These are phyloP conservation scores for Vaccinium myrtillus DNA, from an alignment of 148 eudicot species.

Conservation along the genomic window DNA sequence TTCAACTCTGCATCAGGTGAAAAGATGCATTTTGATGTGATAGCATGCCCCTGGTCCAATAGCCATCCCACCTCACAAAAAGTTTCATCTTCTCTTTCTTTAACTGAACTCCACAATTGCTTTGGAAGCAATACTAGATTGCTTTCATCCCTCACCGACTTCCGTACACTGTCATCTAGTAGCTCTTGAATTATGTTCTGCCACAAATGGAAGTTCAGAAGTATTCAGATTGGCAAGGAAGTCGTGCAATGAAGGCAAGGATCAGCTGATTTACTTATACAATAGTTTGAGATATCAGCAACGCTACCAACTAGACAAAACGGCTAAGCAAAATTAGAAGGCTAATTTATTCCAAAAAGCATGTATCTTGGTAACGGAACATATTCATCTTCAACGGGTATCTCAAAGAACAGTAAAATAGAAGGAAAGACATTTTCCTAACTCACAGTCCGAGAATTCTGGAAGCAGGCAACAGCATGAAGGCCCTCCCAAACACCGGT, in stretches of 20 bases:
- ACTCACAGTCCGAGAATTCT: conserved; percentile 48
- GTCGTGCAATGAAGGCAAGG: background rate
- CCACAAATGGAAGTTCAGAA: background rate
- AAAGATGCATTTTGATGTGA: conserved; percentile 77
- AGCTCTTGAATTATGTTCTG: conserved; percentile 55
- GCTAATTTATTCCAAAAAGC: background rate
- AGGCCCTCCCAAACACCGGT: conserved; percentile 71
- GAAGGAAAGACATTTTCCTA: background rate
- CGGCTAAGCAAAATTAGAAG: background rate
- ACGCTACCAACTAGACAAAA: background rate
- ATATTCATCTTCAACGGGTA: background rate
- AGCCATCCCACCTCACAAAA: conserved; percentile 87
- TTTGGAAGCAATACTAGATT: conserved; percentile 60
- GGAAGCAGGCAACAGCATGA: conserved; percentile 46
- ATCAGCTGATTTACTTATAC: too few relatives aligned
- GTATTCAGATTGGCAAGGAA: background rate
- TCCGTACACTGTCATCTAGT: conserved; percentile 29
- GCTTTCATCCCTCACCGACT: conserved; percentile 47
- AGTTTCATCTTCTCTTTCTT: conserved; percentile 45
- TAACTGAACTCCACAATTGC: conserved; percentile 77
- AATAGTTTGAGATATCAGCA: background rate
- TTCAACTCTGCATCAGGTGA: conserved; percentile 52
- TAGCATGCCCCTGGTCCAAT: conserved; percentile 54
- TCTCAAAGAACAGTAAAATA: background rate
- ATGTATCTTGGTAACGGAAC: background rate